Evolutionary conservation across 805 yeast genomes (phyloP).

Genomic region (Yueomyces sinensis): DNA sequence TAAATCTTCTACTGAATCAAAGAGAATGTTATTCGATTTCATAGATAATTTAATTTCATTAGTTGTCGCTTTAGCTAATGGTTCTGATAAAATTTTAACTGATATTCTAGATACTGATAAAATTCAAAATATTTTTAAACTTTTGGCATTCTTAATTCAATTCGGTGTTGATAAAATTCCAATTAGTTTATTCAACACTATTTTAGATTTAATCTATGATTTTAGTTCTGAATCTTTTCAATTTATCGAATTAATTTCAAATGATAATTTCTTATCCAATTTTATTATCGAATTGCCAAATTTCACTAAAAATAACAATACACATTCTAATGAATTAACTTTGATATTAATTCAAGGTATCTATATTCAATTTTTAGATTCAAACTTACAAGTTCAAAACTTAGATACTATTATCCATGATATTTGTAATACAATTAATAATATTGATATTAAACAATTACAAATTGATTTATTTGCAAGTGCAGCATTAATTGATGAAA

Average conservation of each 20-base stretch:
- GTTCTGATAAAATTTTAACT: slow-evolving; percentile 48
- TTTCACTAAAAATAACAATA: slow-evolving; percentile 1
- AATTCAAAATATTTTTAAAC: slow-evolving; percentile 14
- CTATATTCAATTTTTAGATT: slow-evolving; percentile 25
- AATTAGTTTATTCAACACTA: slow-evolving; percentile 33
- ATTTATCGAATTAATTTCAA: slow-evolving; percentile 27
- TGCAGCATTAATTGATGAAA: too few relatives aligned
- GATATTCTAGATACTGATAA: slow-evolving; percentile 21
- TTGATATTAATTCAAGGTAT: slow-evolving; percentile 27
- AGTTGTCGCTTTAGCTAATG: slow-evolving; percentile 49
- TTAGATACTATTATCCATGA: slow-evolving; percentile 14
- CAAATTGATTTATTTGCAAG: slow-evolving; percentile 10
- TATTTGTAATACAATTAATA: slow-evolving; percentile 15
- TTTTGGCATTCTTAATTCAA: slow-evolving; percentile 17
- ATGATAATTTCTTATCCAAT: slow-evolving; percentile 5
- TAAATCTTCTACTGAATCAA: slow-evolving; percentile 23
- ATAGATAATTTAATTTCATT: slow-evolving; percentile 64
- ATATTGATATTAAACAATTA: slow-evolving; percentile 23
- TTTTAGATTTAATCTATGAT: slow-evolving; percentile 46
- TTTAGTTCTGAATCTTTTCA: slow-evolving; percentile 45
- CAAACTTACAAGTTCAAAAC: slow-evolving; percentile 11
- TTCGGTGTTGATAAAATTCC: slow-evolving; percentile 25
- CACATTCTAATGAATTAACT: slow-evolving; percentile 22
- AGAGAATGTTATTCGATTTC: slow-evolving; percentile 44
- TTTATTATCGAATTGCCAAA: slow-evolving; percentile 10